A percentile compares a stretch with the other conserved stretches of the same genome.
Evolutionary conservation across 164 flowering plant genomes (phyloP).

Genomic region (grape (Vitis vinifera)): DNA sequence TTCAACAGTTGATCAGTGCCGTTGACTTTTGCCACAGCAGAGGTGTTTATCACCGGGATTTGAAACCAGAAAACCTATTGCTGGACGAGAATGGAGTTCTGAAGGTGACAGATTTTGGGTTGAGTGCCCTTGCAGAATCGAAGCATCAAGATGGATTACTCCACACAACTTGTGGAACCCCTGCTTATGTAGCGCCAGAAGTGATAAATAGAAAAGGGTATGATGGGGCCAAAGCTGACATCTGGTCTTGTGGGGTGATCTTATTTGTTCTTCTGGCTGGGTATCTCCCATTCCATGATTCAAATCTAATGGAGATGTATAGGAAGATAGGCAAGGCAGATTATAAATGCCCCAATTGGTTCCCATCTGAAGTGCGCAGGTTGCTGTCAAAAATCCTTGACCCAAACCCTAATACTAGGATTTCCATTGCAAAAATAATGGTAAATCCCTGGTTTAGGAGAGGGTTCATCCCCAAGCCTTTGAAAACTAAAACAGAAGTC

Average conservation of each 20-base stretch:
- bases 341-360: slow-evolving; percentile 47
- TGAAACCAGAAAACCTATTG: slow-evolving; percentile 55
- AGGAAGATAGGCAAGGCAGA: slow-evolving; percentile 46
- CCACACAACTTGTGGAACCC: slow-evolving; percentile 64
- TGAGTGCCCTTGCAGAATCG: slow-evolving; percentile 48
- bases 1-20: slow-evolving; percentile 51
- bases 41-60: slow-evolving; percentile 58
- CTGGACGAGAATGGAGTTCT: slow-evolving; percentile 48
- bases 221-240: slow-evolving; percentile 59
- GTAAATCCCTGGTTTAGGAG: slow-evolving; percentile 48
- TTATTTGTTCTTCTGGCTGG: slow-evolving; percentile 52
- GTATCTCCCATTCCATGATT: slow-evolving; percentile 51
- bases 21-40: slow-evolving; percentile 54
- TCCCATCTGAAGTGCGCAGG: slow-evolving; percentile 37
- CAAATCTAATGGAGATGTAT: slow-evolving; percentile 51
- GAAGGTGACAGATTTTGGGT: slow-evolving; percentile 63
- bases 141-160: slow-evolving; percentile 45
- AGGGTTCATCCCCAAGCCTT: slow-evolving; percentile 21
- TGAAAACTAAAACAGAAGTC: slow-evolving; percentile 4
- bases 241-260: slow-evolving; percentile 65
- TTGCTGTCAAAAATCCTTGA: slow-evolving; percentile 42
- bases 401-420: slow-evolving; percentile 47
- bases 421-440: slow-evolving; percentile 39
- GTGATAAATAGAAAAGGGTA: slow-evolving; percentile 46
- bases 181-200: slow-evolving; percentile 64